Percentiles rank a stretch among this genome's conserved stretches.
These are phyloP conservation scores for Cicer chorassanicum DNA, from an alignment of 306 rosid genomes.

Conservation along the genomic window DNA sequence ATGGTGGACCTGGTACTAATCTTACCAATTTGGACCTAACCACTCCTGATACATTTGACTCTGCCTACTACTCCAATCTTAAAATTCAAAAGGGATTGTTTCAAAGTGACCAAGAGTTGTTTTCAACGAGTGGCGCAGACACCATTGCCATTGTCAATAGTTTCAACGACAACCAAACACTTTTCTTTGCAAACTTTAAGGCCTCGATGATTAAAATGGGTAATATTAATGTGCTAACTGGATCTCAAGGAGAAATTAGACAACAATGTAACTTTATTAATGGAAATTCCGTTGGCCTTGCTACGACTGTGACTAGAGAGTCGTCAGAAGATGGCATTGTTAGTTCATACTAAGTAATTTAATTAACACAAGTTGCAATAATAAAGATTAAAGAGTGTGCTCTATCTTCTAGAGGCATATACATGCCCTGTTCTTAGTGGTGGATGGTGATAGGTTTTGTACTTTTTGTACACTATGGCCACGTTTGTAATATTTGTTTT, in stretches of 20 bases:
- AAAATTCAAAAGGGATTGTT: slow-evolving; percentile 44
- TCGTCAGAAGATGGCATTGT: slow-evolving; percentile 29
- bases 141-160: slow-evolving; percentile 43
- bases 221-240: slow-evolving; percentile 45
- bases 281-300: slow-evolving; percentile 21
- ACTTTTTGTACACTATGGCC: not conserved
- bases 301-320: not conserved
- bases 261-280: slow-evolving; percentile 50
- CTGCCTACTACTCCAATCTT: slow-evolving; percentile 48
- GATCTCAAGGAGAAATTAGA: slow-evolving; percentile 49
- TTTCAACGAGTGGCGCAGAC: slow-evolving; percentile 37
- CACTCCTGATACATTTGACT: slow-evolving; percentile 52
- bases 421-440: slow-evolving; percentile 1
- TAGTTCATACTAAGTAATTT: slow-evolving; percentile 41
- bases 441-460: not conserved
- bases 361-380: not conserved
- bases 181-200: slow-evolving; percentile 44
- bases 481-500: slow-evolving; percentile 19
- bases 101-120: slow-evolving; percentile 50
- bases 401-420: slow-evolving; percentile 11
- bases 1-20: slow-evolving; percentile 41
- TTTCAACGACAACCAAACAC: slow-evolving; percentile 35
- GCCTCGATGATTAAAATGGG: slow-evolving; percentile 58
- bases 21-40: slow-evolving; percentile 50
- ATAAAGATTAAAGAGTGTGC: slow-evolving; percentile 6